These are phyloP conservation scores for Fusarium avenaceum DNA, from an alignment of 2,329 filamentous ascomycete species.

Conservation along the genomic window DNA sequence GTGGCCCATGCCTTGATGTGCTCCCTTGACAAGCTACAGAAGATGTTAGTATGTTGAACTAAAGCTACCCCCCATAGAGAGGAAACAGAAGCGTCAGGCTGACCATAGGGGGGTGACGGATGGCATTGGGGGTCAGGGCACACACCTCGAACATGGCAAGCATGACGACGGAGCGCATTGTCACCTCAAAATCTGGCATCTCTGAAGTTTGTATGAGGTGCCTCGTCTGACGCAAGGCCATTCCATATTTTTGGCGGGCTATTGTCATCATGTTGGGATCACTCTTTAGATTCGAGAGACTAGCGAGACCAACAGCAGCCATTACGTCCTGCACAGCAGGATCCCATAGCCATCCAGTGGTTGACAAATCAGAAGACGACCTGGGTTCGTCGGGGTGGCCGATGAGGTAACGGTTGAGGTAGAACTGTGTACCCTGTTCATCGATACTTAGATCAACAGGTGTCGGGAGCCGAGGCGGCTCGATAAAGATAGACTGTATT, in stretches of 20 bases:
- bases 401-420: constrained; percentile 64
- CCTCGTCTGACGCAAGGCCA: constrained; percentile 64
- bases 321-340: constrained; percentile 63
- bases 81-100: constrained; percentile 27
- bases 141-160: constrained; percentile 73
- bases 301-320: constrained; percentile 70
- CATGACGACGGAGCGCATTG: constrained; percentile 67
- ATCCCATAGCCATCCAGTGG: constrained; percentile 55
- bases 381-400: constrained; percentile 65
- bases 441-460: constrained; percentile 59
- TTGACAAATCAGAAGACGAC: constrained; percentile 55
- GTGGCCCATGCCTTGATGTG: constrained; percentile 61
- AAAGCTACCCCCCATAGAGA: background rate
- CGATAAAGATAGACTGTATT: constrained; percentile 1
- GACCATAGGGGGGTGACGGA: constrained; percentile 19
- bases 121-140: constrained; percentile 21
- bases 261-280: constrained; percentile 60
- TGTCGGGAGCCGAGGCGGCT: constrained; percentile 37
- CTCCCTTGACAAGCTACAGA: constrained; percentile 61
- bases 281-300: constrained; percentile 66
- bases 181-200: constrained; percentile 57
- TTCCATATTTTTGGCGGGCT: constrained; percentile 67
- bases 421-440: constrained; percentile 65
- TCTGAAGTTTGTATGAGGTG: constrained; percentile 56
- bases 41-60: constrained; percentile 34